A percentile compares a stretch with the other conserved stretches of the same genome.
Conservation (phyloP, 2,329 filamentous ascomycete genomes). For the Tolypocladium paradoxum region DNA sequence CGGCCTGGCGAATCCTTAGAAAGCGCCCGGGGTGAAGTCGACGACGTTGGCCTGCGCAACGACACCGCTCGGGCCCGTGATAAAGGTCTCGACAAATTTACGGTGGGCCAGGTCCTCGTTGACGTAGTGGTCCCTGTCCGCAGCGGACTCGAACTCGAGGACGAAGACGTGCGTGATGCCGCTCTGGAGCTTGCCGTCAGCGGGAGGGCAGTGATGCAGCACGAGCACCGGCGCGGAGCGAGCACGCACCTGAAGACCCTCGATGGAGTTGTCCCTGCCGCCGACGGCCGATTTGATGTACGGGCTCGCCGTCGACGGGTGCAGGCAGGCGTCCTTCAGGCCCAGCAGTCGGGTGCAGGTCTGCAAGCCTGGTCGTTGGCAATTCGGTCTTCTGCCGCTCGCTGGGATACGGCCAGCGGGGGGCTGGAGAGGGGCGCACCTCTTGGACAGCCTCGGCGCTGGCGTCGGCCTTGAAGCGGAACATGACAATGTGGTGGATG, state of each 20-base stretch:
- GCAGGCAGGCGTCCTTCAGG: conserved; percentile 49
- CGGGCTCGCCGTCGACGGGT: conserved; percentile 44
- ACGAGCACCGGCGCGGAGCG: neutral
- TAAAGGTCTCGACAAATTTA: conserved; percentile 45
- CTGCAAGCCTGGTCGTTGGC: conserved; percentile 9
- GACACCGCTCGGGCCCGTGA: neutral
- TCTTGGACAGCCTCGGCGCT: conserved; percentile 38
- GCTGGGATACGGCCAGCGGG: neutral
- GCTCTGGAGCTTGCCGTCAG: conserved; percentile 25
- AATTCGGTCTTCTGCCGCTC: neutral
- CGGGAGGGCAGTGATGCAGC: neutral
- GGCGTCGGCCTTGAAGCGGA: conserved; percentile 48
- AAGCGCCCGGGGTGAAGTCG: conserved; percentile 45
- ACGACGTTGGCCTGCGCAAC: conserved; percentile 39
- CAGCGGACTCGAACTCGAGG: conserved; percentile 49
- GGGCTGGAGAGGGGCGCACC: conserved; percentile 9
- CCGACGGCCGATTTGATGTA: conserved; percentile 51
- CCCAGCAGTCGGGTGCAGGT: conserved; percentile 26
- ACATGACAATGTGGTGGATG: conserved; percentile 57
- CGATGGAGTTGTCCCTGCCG: conserved; percentile 51
- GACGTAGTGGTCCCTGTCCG: conserved; percentile 60
- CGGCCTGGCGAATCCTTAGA: too few relatives aligned
- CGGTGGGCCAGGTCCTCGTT: conserved; percentile 52
- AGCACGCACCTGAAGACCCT: conserved; percentile 43
- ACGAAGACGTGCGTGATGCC: conserved; percentile 62